These are phyloP conservation scores for Myriosclerotinia curreyana DNA, from an alignment of 2,329 filamentous ascomycete species.

Conservation along the genomic window DNA sequence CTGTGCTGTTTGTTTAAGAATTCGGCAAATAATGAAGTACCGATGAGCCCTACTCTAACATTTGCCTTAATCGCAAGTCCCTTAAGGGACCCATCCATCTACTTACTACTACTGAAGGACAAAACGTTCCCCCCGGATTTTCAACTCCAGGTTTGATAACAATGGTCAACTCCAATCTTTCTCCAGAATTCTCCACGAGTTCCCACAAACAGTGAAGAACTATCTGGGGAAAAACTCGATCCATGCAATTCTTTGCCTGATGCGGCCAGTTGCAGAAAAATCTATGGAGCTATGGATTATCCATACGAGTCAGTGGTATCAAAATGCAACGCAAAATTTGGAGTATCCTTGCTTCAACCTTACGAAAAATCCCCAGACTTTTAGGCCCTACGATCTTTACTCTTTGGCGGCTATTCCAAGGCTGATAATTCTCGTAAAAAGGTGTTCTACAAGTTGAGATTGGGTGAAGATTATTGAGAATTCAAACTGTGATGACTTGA, in stretches of 20 bases:
- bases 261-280: slow-evolving; percentile 4
- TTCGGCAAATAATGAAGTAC: not conserved
- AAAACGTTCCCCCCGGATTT: not conserved
- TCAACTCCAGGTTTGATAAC: not conserved
- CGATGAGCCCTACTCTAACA: not conserved
- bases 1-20: not conserved
- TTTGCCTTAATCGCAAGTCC: not conserved
- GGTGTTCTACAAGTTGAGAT: not conserved
- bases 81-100: not conserved
- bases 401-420: not conserved
- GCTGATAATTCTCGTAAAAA: not conserved
- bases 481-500: not conserved
- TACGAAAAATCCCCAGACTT: not conserved
- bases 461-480: not conserved
- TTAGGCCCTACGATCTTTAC: not conserved
- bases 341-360: slow-evolving; percentile 8
- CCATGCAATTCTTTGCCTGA: slow-evolving; percentile 1
- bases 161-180: slow-evolving; percentile 5
- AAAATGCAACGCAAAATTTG: not conserved
- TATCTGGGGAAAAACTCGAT: slow-evolving; percentile 1
- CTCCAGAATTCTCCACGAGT: slow-evolving; percentile 12
- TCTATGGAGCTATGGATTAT: slow-evolving; percentile 4
- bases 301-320: not conserved
- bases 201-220: not conserved
- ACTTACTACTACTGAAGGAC: not conserved